Percentiles rank a stretch among this genome's conserved stretches.
Conservation (phyloP, 192 early-diverging fungal species). For the Martensiomyces pterosporus region DNA sequence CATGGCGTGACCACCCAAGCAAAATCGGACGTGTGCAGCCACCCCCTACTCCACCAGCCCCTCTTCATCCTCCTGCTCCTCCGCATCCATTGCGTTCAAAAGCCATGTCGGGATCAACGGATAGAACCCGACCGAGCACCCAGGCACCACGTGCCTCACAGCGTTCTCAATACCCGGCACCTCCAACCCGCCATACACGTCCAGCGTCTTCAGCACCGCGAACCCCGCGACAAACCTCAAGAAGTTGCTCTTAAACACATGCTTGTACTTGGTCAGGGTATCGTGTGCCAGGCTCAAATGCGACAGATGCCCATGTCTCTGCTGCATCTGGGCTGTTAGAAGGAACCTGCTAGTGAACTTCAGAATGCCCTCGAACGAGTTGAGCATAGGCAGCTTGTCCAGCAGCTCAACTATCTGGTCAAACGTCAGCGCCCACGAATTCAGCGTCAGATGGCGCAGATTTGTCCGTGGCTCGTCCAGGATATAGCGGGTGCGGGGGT, state of each 20-base stretch:
- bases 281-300: conserved; percentile 18
- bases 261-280: conserved; percentile 8
- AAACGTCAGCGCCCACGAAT: conserved; percentile 35
- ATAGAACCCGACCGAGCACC: conserved; percentile 10
- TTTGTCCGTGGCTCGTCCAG: background rate
- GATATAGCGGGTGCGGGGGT: background rate
- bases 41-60: too few species aligned
- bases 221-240: conserved; percentile 16
- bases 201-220: conserved; percentile 11
- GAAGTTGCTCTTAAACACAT: conserved; percentile 19
- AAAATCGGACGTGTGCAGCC: background rate
- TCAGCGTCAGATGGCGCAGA: conserved; percentile 15
- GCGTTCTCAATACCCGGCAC: conserved; percentile 13
- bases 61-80: background rate
- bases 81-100: conserved; percentile 6
- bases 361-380: conserved; percentile 28
- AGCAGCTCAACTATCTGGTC: conserved; percentile 19
- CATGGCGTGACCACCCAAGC: too few species aligned
- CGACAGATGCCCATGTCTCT: conserved; percentile 11
- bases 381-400: background rate
- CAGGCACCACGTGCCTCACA: conserved; percentile 5
- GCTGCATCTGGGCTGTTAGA: background rate
- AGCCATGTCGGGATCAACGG: conserved; percentile 22
- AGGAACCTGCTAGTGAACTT: conserved; percentile 10
- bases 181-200: conserved; percentile 23